phyloP scores from a whole-genome alignment of 177 flowering plant genomes.

The Vitis hybrid region DNA sequence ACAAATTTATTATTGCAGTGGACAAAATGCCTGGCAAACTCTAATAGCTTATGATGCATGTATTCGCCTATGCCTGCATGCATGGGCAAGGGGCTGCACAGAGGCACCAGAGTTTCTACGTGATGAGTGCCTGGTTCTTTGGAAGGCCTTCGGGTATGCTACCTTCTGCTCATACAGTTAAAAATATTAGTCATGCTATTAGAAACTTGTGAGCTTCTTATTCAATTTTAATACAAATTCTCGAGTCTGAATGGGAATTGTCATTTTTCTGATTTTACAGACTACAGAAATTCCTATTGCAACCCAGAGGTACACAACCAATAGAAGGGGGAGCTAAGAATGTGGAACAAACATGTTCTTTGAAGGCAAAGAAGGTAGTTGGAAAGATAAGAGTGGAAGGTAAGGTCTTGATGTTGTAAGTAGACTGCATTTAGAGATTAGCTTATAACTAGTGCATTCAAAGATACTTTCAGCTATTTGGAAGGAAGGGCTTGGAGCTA shows the following conservation, averaged over 20 bases:
- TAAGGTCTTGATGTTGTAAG: constrained; percentile 15
- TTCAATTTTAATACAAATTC: background rate
- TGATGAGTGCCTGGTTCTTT: constrained; percentile 75
- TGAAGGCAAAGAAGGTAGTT: constrained; percentile 53
- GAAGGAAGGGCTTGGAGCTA: background rate
- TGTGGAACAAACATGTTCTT: constrained; percentile 40
- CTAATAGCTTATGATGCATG: constrained; percentile 91
- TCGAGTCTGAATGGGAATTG: background rate
- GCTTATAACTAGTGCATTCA: too few relatives aligned
- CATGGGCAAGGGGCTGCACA: constrained; percentile 78
- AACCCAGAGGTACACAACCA: constrained; percentile 53
- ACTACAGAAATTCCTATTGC: constrained; percentile 69
- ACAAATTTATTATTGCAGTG: constrained; percentile 35
- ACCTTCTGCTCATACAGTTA: background rate
- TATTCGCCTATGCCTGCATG: constrained; percentile 72
- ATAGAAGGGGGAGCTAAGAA: constrained; percentile 33
- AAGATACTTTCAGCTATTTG: background rate
- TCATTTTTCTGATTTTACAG: constrained; percentile 25
- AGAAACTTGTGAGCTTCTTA: background rate
- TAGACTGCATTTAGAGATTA: background rate
- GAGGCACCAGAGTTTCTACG: constrained; percentile 87
- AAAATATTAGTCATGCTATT: background rate
- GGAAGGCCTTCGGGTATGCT: constrained; percentile 84
- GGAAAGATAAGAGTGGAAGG: constrained; percentile 92
- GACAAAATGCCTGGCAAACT: constrained; percentile 85